Base-by-base conservation (phyloP, 208 protist species). In the Trypanosoma scelopori region DNA sequence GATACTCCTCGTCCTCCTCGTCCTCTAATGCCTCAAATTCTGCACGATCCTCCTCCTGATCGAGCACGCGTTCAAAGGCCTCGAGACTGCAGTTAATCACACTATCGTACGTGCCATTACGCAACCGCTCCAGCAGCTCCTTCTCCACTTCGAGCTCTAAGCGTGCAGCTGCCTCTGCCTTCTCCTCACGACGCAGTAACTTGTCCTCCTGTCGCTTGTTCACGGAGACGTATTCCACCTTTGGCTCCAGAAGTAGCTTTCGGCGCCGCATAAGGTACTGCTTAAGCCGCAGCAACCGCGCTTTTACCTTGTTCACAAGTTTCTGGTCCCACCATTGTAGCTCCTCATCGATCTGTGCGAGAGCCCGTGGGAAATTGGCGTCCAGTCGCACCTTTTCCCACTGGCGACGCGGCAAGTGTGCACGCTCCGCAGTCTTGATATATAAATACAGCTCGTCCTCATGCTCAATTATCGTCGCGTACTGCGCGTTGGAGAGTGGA, bases 391-490 rank as follows among this genome's bases (percentile, higher is more conserved):
- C 86, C 75, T 98, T 98, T 81, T 99, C 97, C 99, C 99, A 99
- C 69, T 99, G 74, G 6, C 98, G 94, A 1, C 86, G 84, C 13
- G 99, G 99, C 42, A 93, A 87, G 81, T 99, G 98, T 11, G 98
- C 98, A 46, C 99, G 89, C 85, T 99, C 99, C 16, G 98, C 95
- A 0, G 98, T 99, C 74, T 99, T 99, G 41, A 99, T 95, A 84
- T 98, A 98, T 12, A 99, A 84, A 84, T 98, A 99, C 11, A 97
- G 78, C 69, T 95, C 76, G 55, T 98, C 97, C 51, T 99, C 89
- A 49, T 99, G 84, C 84, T 99, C 98, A 69, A 94, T 86, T 35
- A 99, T 87, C 23, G 98, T 99, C 46, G 98, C 97, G 76, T 99
- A 99, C 68, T 97, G 95, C 20, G 87, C 95, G 84, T 99, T 99